Evolutionary conservation across 1,284 basidiomycete genomes (phyloP).

Genomic region (Ustilago crameri): DNA sequence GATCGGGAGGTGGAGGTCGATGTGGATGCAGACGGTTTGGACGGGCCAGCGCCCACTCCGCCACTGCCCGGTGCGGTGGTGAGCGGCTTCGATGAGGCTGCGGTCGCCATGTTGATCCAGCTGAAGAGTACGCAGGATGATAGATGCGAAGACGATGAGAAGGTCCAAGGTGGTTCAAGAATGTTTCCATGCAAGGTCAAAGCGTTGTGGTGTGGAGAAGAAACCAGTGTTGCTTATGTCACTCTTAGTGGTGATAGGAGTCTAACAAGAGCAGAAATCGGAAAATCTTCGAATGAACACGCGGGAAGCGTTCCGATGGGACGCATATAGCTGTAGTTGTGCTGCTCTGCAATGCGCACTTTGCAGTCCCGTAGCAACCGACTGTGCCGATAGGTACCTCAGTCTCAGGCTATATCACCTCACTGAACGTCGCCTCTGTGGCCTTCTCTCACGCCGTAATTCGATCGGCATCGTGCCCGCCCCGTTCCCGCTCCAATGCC

Average conservation of each 20-base stretch:
- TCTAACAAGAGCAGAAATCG: no score
- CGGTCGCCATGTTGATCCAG: constrained; percentile 7
- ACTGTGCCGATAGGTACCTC: no score
- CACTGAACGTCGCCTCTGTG: no score
- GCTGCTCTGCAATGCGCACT: constrained; percentile 13
- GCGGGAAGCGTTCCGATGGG: no score
- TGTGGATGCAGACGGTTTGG: constrained; percentile 7
- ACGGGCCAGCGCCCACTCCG: background rate
- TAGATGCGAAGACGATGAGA: no score
- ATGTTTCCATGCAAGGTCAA: constrained; percentile 13
- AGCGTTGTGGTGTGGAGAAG: constrained; percentile 6
- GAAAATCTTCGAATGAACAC: no score
- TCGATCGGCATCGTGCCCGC: no score
- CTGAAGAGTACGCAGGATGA: no score
- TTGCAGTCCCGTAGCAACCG: background rate
- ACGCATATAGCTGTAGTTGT: constrained; percentile 1
- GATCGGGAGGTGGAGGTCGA: constrained; percentile 14
- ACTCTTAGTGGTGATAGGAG: constrained; percentile 7
- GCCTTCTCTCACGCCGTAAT: no score
- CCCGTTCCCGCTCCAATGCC: no score
- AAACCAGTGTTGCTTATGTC: constrained; percentile 14
- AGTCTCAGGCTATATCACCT: no score
- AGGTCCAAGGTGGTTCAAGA: no score
- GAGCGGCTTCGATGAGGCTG: constrained; percentile 2
- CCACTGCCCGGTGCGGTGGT: background rate